Evolutionary conservation across 2,329 filamentous ascomycete species (phyloP), one percentile per base, ranked within the genome.

Genomic region (Dactylellina leptospora): DNA sequence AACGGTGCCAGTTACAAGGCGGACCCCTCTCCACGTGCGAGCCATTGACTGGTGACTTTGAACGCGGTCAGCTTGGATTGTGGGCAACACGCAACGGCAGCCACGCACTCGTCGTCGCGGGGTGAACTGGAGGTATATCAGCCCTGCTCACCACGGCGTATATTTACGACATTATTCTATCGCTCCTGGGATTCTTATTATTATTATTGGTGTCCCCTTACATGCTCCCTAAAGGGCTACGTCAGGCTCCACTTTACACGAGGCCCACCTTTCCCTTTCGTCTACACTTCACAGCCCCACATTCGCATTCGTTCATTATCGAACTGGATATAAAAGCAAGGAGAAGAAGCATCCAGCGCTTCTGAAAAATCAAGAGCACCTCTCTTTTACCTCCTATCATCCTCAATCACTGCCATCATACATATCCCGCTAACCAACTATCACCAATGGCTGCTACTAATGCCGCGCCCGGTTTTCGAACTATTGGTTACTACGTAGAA

Each of bases 401-500:
- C n/a, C n/a, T n/a, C n/a, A n/a, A n/a, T n/a, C n/a, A n/a, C n/a
- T n/a, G n/a, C n/a, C 4, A 16, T 48, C 18, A 13, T 48, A 8
- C 13, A 11, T 27, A 25, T 48, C 45, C 45, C 13, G 18, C 13
- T 40, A 40, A 48, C 16, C 16, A 5, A 2, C 28, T 38, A 53
- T 5, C 27, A 38, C 27, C n/a, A 25, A 16, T 33, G 8, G 11
- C 18, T 16, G 13, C 10, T 28, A 25, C 47, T 28, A 51, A 42
- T n/a, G 54, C 54, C 47, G 38, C 36, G 3, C n/a, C 47, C 22
- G 48, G 25, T 9, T 63, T 51, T 18, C 42, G 58, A 40, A 71
- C 58, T 20, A 42, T 71, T 4, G 66, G 66, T 3, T 71, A 71
- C 38, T 71, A 53, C 13, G 66, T 71, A 9, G 58, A 71, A 28